Evolutionary conservation across 495 filamentous ascomycete genomes (phyloP).

Genomic region (Aspergillus biplanus): DNA sequence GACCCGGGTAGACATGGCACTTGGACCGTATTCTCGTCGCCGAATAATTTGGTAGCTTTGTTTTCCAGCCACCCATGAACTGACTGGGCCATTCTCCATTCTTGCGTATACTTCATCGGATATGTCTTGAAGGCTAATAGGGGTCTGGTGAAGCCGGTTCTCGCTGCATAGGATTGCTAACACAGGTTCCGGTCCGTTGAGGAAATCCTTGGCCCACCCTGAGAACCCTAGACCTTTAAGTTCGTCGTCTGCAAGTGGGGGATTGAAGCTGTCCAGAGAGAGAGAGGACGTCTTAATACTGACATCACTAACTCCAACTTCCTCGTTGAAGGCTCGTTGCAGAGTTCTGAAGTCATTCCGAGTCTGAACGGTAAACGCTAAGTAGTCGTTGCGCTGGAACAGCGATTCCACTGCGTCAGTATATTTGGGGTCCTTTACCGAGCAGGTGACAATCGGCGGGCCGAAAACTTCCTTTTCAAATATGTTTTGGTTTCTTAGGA

Average conservation of each 20-base stretch:
- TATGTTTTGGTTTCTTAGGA: constrained; percentile 66
- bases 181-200: constrained; percentile 83
- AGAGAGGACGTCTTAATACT: constrained; percentile 61
- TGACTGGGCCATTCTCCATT: constrained; percentile 57
- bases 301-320: constrained; percentile 65
- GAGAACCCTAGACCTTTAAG: constrained; percentile 69
- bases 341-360: constrained; percentile 74
- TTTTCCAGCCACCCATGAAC: constrained; percentile 65
- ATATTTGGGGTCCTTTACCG: constrained; percentile 74
- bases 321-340: constrained; percentile 37
- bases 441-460: constrained; percentile 81
- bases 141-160: constrained; percentile 65
- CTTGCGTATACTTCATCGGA: constrained; percentile 63
- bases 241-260: constrained; percentile 59
- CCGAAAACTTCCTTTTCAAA: constrained; percentile 87
- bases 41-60: constrained; percentile 61
- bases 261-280: constrained; percentile 51
- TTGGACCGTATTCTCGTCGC: constrained; percentile 73
- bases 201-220: constrained; percentile 73
- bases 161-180: constrained; percentile 83
- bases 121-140: constrained; percentile 63
- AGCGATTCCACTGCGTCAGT: constrained; percentile 75
- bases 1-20: constrained; percentile 66
- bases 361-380: constrained; percentile 77
- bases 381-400: constrained; percentile 63